These are phyloP conservation scores for Striga hermonthica DNA, from an alignment of 305 asterid species.

Conservation along the genomic window DNA sequence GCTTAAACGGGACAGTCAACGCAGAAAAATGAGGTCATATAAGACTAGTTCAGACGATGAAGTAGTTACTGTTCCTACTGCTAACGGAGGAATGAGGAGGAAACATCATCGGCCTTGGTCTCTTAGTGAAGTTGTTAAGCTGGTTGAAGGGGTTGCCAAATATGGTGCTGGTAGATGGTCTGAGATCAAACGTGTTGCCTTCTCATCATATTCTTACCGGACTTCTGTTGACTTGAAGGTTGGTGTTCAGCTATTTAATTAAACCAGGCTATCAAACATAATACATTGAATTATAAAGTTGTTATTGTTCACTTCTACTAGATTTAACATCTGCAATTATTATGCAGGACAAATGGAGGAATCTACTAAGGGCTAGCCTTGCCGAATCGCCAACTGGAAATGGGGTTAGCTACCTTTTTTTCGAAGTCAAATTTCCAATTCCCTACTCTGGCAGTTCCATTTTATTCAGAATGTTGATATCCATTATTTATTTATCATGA, in stretches of 20 bases:
- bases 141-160: constrained; percentile 91
- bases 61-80: constrained; percentile 42
- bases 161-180: constrained; percentile 94
- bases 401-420: constrained; percentile 55
- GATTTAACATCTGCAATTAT: constrained; percentile 24
- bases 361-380: constrained; percentile 82
- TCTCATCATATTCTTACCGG: constrained; percentile 81
- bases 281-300: constrained; percentile 9
- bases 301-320: neutral
- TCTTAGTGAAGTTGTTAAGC: constrained; percentile 79
- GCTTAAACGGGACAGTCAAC: constrained; percentile 43
- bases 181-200: constrained; percentile 82
- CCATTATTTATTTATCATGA: neutral
- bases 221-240: constrained; percentile 99
- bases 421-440: constrained; percentile 16
- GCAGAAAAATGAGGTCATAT: constrained; percentile 37
- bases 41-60: constrained; percentile 63
- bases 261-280: constrained; percentile 13
- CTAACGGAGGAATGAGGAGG: constrained; percentile 78
- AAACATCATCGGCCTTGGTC: constrained; percentile 99
- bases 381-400: constrained; percentile 65
- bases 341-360: constrained; percentile 95
- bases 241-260: constrained; percentile 27
- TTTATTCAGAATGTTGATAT: constrained; percentile 23
- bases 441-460: constrained; percentile 7